Conservation (phyloP, 805 yeast species). For the Ogataea corticis region DNA sequence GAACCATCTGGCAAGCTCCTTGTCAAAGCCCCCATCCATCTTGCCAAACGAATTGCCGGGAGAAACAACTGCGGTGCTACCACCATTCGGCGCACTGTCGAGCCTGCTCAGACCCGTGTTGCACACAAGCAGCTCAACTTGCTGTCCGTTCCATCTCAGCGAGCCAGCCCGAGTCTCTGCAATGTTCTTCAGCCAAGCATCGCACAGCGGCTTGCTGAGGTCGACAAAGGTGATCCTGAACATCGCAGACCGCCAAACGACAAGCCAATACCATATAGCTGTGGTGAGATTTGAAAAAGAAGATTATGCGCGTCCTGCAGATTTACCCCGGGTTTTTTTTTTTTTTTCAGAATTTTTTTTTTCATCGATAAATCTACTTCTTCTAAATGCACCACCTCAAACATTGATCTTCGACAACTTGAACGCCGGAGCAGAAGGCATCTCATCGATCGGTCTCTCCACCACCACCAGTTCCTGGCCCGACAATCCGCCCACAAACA, state of each 20-base stretch:
- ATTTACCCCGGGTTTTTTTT: not conserved
- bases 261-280: too few species aligned
- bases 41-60: conserved; percentile 55
- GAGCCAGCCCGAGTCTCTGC: conserved; percentile 4
- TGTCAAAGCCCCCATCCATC: conserved; percentile 54
- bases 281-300: too few species aligned
- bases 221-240: conserved; percentile 26
- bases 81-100: too few species aligned
- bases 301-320: not conserved
- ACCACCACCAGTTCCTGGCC: conserved; percentile 63
- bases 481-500: conserved; percentile 57
- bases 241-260: too few species aligned
- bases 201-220: conserved; percentile 20
- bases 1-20: conserved; percentile 34
- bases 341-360: not conserved
- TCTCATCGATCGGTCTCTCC: conserved; percentile 68
- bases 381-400: not conserved
- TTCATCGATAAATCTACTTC: conserved; percentile 1
- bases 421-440: conserved; percentile 63
- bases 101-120: conserved; percentile 17
- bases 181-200: conserved; percentile 20
- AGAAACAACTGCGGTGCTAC: conserved; percentile 43
- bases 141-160: conserved; percentile 21
- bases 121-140: conserved; percentile 22
- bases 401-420: conserved; percentile 55